Evolutionary conservation across 106 monocot genomes (phyloP), one percentile per base, ranked within the genome.

Genomic region (Dioscorea alata): DNA sequence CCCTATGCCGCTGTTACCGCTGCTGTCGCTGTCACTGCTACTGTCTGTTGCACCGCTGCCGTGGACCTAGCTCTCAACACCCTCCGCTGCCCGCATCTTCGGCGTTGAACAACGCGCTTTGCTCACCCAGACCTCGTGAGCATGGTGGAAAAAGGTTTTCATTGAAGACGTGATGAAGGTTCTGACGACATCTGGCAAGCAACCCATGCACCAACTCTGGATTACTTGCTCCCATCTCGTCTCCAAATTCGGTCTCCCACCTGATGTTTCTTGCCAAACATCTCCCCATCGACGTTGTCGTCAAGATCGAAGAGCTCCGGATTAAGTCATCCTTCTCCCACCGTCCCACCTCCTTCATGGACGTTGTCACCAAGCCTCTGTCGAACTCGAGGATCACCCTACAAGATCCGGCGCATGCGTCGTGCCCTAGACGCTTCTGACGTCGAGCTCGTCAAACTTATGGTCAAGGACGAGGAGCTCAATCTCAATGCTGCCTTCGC

Each of bases 161-260:
- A 83, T 94, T 6, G 95, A 96, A 48, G 95, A 96, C 62, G 95
- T 96, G 70, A 96, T 96, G 95, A 96, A 82, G 77, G 95, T 96
- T 13, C 75, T 96, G 10, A 53, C 89, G 24, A 88, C 95, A 13
- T 91, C 95, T 1, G 65, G 91, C 19, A 88, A 91, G 80, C 95
- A 91, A 50, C 91, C 91, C 51, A 79, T 92, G 79, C 95, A 89
- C 59, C 95, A 91, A 73, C 82, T 96, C 4, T 90, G 90, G 94
- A 72, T 64, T 3, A 92, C 86, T 4, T 92, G 92, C 82, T 89
- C 97, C 15, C 86, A 83, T 84, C 82, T 92, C 63, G 97, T 97
- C 12, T 79, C 92, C 28, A 97, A 97, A 63, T 97, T 92, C 10
- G 97, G 97, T 9, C 92, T 97, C 31, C 92, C 92, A 2, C 79